A percentile compares a stretch with the other conserved stretches of the same genome.
Evolutionary conservation across 2,329 filamentous ascomycete species (phyloP).

Genomic region (Fusarium palustre): DNA sequence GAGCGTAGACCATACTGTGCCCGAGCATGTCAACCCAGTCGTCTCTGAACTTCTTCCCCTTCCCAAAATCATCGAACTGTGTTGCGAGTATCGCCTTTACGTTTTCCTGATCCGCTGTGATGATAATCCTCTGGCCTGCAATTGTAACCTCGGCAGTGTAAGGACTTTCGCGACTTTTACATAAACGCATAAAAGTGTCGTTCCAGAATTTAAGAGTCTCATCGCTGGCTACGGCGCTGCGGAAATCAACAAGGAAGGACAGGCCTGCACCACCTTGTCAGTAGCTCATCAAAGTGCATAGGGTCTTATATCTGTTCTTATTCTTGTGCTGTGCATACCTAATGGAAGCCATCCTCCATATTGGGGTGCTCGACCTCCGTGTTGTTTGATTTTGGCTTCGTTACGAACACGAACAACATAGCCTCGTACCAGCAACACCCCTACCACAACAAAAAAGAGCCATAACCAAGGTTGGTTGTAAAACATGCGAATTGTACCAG

Average conservation of each 20-base stretch:
- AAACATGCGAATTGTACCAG: neutral
- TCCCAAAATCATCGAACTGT: neutral
- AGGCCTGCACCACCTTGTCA: neutral
- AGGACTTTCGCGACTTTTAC: neutral
- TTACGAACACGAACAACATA: neutral
- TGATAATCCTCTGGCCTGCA: neutral
- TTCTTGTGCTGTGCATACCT: neutral
- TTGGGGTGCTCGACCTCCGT: neutral
- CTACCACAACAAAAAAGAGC: neutral
- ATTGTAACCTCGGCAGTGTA: neutral
- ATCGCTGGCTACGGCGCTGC: neutral
- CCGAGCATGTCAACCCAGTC: slow-evolving; percentile 5
- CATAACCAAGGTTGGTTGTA: neutral
- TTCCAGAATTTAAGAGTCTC: neutral
- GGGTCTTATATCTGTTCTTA: neutral
- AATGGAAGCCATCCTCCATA: slow-evolving; percentile 2
- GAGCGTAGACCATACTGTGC: neutral
- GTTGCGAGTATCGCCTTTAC: slow-evolving; percentile 3
- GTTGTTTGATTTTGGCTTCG: slow-evolving; percentile 1
- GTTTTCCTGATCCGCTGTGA: neutral
- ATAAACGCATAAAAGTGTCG: slow-evolving; percentile 2
- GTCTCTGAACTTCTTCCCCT: neutral
- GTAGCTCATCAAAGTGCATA: neutral
- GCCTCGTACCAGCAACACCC: neutral
- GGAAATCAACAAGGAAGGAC: slow-evolving; percentile 3